Evolutionary conservation across 1,284 basidiomycete genomes (phyloP), one percentile per base, ranked within the genome.

Genomic region (Amylostereum areolatum): DNA sequence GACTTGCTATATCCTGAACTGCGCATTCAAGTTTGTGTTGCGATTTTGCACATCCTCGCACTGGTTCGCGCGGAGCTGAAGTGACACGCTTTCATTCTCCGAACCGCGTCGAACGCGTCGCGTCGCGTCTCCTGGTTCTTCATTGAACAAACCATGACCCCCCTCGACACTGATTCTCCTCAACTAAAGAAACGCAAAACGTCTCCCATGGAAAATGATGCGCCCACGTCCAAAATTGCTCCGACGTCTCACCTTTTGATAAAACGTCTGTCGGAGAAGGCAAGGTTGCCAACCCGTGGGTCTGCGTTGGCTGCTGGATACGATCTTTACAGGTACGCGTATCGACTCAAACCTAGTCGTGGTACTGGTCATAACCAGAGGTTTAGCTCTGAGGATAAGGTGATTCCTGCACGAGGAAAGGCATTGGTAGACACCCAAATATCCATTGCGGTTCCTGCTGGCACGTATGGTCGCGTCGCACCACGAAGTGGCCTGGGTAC

Each of bases 391-490:
- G 91, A 92, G 64, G 72, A 73, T 49, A 92, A 87, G 60, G 65
- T 73, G 2, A 79, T 97, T 30, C 89, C 92, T 8, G 91, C 92
- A 1, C 81, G 77, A 46, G 93, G 92, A 46, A 93, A 96, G 63
- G 93, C 90, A 4, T 73, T 98, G 10, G 72, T 99, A 30, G 85
- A 92, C 62, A 94, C 93, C 1, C 92, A 95, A 54, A 74, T 99
- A 49, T 92, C 89, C 9, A 84, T 99, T 52, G 94, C 94, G 10
- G 89, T 99, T 1, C 97, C 97, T 1, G 71, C 73, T 32, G 95
- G 93, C 0, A 95, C 92, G 5, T 99, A 99, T 64, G 96, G 95
- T 51, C 89, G 97, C 45, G 89, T 99, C 52, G 96, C 96, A 2
- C 95, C 96, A 5, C 81, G 96, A 11, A 92, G 88, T 60, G 96